These are phyloP conservation scores for Globisporangium abappressorium DNA, from an alignment of 352 stramenopile genomes.

Conservation along the genomic window DNA sequence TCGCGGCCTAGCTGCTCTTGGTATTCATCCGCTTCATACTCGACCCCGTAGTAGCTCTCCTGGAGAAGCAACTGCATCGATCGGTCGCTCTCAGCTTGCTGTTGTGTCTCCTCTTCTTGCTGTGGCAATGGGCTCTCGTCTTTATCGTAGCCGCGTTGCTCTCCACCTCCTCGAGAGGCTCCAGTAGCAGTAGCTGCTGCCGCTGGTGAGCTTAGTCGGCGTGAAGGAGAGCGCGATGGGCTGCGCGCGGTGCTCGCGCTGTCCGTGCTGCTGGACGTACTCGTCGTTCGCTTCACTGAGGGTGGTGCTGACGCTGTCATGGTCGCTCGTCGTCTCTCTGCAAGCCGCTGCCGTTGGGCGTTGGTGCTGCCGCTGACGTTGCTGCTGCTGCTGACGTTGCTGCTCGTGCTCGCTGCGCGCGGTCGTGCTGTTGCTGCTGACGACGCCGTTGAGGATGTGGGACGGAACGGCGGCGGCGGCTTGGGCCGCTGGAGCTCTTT, in stretches of 20 bases:
- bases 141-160: neutral
- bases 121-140: neutral
- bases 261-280: neutral
- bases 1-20: neutral
- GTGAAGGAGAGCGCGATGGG: neutral
- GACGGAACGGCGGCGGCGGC: constrained; percentile 10
- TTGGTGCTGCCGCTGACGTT: neutral
- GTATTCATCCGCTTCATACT: constrained; percentile 2
- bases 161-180: neutral
- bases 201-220: neutral
- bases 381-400: neutral
- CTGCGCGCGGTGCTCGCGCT: neutral
- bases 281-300: constrained; percentile 1
- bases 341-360: neutral
- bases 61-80: neutral
- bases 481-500: constrained; percentile 9
- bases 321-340: neutral
- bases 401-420: constrained; percentile 6
- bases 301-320: neutral
- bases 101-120: neutral
- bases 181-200: neutral
- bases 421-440: neutral
- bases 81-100: neutral
- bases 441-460: constrained; percentile 1
- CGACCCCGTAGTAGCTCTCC: neutral